Base-by-base conservation (phyloP, 805 yeast species). In the Cyberlindnera xishuangbannaensis region DNA sequence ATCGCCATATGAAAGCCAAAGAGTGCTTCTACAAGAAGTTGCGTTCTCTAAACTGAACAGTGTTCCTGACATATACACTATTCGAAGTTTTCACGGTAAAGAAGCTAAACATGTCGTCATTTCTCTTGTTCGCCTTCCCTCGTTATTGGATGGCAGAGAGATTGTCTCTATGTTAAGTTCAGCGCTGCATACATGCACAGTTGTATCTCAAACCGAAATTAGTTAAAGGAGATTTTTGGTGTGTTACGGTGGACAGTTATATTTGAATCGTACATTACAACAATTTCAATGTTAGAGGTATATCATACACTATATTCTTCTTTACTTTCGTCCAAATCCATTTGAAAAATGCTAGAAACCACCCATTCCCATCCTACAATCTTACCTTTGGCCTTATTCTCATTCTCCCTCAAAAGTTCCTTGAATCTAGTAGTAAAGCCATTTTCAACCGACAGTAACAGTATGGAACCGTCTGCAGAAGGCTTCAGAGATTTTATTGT, bases 321-420 rank as follows among this genome's bases (percentile, higher is more conserved):
- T 12, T 24, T 24, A 11, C 15, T 24, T 13, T 29, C 25, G 8
- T 34, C 35, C n/a, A 62, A 31, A n/a, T 53, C 45, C 65, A 68
- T 62, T 31, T 61, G 63, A 53, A 77, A 76, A 0, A 77, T 71
- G 29, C 76, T 64, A 37, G 65, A 55, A 11, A 77, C 73, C 31
- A 79, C 69, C 80, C 81, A 75, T 32, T 76, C 73, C 83, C 83
- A 77, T 39, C 73, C 80, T 13, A 75, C 65, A 2, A 72, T 57
- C 10, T 53, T 55, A 5, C 39, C 40, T 13, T n/a, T n/a, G n/a
- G n/a, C n/a, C n/a, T 30, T 27, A 4, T 22, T 23, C 1, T 26
- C 30, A 14, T 40, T 39, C 27, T 48, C 44, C 36, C 40, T 17
- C 38, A 50, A 40, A 15, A 55, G 34, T n/a, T 48, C 37, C 15